These are phyloP conservation scores for Podaxis pistillaris DNA, from an alignment of 768 basidiomycete genomes.

Conservation along the genomic window DNA sequence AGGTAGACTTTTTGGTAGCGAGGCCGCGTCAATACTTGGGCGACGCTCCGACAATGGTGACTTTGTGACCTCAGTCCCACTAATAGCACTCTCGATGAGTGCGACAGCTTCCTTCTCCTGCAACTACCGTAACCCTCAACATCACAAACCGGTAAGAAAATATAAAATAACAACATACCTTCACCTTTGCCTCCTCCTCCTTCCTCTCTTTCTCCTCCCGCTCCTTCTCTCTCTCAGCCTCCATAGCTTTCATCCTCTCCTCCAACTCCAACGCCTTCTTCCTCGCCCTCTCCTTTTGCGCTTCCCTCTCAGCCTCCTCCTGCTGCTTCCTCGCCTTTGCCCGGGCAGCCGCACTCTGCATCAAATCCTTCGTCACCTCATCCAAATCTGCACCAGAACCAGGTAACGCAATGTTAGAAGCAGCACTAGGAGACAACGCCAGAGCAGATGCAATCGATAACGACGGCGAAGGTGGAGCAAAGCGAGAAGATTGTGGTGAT, in stretches of 20 bases:
- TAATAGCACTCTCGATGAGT: constrained; percentile 47
- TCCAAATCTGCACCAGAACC: constrained; percentile 54
- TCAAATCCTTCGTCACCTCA: constrained; percentile 67
- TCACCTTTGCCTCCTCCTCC: constrained; percentile 16
- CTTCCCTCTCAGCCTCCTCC: constrained; percentile 82
- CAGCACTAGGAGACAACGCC: constrained; percentile 16
- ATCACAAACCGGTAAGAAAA: neutral
- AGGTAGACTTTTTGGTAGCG: constrained; percentile 18
- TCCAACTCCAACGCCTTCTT: constrained; percentile 79
- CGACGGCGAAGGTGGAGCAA: constrained; percentile 42
- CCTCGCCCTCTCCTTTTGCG: constrained; percentile 75
- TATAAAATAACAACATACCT: neutral
- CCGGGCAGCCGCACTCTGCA: constrained; percentile 84
- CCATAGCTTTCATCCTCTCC: constrained; percentile 51
- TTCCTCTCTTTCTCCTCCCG: constrained; percentile 6
- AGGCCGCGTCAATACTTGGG: constrained; percentile 5
- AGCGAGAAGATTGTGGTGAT: constrained; percentile 28
- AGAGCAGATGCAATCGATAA: constrained; percentile 24
- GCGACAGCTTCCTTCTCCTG: constrained; percentile 39
- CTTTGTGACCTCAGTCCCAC: constrained; percentile 18
- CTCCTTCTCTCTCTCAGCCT: constrained; percentile 23
- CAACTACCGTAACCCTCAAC: neutral
- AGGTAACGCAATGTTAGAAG: constrained; percentile 29
- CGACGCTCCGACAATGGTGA: neutral
- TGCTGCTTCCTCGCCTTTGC: constrained; percentile 77